A percentile compares a stretch with the other conserved stretches of the same genome.
phyloP scores from a whole-genome alignment of 108 stramenopile genomes.

The Skeletonema marinoi region DNA sequence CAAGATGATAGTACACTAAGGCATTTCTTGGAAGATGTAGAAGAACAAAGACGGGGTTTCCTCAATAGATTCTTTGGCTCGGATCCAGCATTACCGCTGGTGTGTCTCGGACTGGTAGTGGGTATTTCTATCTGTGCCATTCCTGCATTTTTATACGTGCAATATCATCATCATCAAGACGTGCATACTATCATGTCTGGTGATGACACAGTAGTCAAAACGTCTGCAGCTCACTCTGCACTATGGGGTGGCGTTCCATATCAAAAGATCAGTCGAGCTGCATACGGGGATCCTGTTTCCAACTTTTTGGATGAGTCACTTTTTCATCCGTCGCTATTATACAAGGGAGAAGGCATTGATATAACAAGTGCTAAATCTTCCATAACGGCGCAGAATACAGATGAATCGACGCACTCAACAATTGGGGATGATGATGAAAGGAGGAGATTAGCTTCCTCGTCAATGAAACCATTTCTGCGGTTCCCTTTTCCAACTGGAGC shows the following conservation, averaged over 20 bases:
- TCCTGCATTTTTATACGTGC: slow-evolving; percentile 24
- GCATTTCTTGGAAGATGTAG: not conserved
- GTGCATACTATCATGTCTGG: not conserved
- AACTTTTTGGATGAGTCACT: slow-evolving; percentile 61
- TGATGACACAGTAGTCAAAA: not conserved
- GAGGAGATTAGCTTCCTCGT: slow-evolving; percentile 5
- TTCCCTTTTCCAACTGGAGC: slow-evolving; percentile 89
- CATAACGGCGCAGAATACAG: slow-evolving; percentile 2
- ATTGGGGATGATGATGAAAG: not conserved
- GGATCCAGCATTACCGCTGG: slow-evolving; percentile 1
- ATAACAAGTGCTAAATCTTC: not conserved
- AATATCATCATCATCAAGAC: slow-evolving; percentile 8
- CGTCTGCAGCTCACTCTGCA: not conserved
- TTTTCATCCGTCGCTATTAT: slow-evolving; percentile 68
- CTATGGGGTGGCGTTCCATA: slow-evolving; percentile 52
- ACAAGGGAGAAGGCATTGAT: slow-evolving; percentile 13
- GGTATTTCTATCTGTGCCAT: slow-evolving; percentile 34
- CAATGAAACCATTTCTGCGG: slow-evolving; percentile 47
- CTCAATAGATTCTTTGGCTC: not conserved
- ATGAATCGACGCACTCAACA: slow-evolving; percentile 1
- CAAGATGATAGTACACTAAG: not conserved
- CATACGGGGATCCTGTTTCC: slow-evolving; percentile 66
- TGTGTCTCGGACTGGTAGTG: slow-evolving; percentile 35
- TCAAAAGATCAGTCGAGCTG: slow-evolving; percentile 57
- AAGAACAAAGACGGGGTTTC: not conserved